Evolutionary conservation across 1,284 basidiomycete species (phyloP), one percentile per base, ranked within the genome.

Genomic region (Apiotrichum gracile): DNA sequence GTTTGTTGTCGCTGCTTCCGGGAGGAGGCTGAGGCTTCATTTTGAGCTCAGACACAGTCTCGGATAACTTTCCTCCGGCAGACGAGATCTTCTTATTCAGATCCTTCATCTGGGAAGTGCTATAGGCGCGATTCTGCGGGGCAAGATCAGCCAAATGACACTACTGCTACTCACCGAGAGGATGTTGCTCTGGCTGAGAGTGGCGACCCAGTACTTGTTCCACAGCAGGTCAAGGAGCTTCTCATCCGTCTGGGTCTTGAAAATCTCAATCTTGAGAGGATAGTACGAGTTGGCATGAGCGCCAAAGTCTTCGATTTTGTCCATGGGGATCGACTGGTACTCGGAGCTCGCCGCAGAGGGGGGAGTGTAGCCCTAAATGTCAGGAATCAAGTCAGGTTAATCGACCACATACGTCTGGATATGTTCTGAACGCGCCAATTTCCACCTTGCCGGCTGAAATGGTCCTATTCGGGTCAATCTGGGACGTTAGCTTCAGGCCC

Each of bases 201-300:
- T 97, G 64, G 90, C 92, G 19, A 94, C 90, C 94, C 94, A 99
- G 67, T 98, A 98, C 77, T 97, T 97, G 78, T 98, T 97, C 94
- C 94, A 98, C 22, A 98, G 76, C 68, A 93, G 76, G 29, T 88
- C 88, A 27, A 98, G 79, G 14, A 98, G 76, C 64, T 91, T 84
- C 21, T 84, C 85, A 68, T 98, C 94, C 41, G 93, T 76, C 35
- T 81, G 84, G 19, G 85, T 87, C 75, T 94, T 97, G 83, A 97
- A 98, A 51, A 96, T 87, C 72, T 94, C 87, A 22, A 98, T 85
- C 42, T 94, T 90, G 22, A 98, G 81, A 17, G 85, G 86, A 72
- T 98, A 98, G 73, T 98, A 98, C 59, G 90, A 83, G 67, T 89
- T 88, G n/a, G 94, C 92, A 69, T 99, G 94, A 3, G 96, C 94